Conservation (phyloP, 371 early-diverging fungal species). For the Mortierella sp. region DNA sequence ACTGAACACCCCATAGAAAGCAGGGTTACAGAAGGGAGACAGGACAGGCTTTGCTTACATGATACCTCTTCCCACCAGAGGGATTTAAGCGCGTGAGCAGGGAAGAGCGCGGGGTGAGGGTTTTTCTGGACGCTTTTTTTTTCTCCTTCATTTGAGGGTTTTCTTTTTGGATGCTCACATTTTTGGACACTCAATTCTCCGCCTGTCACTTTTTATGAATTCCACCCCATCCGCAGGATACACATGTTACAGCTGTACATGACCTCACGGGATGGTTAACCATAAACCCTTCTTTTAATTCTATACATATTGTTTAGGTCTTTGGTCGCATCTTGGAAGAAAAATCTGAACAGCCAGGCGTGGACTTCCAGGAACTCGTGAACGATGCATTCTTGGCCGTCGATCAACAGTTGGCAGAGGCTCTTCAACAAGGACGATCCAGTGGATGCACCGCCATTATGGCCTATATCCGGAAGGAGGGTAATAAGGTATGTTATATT, state of each 20-base stretch:
- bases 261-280: too few species aligned
- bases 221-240: too few species aligned
- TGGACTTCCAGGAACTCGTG: slow-evolving; percentile 83
- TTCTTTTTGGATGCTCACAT: not conserved
- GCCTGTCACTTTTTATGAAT: not conserved
- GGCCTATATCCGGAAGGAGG: slow-evolving; percentile 75
- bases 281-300: too few species aligned
- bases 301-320: too few species aligned
- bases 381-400: slow-evolving; percentile 86
- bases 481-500: slow-evolving; percentile 33
- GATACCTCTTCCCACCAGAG: not conserved
- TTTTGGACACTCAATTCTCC: not conserved
- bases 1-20: too few species aligned
- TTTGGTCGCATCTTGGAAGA: slow-evolving; percentile 65
- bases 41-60: not conserved
- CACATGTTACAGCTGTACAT: too few species aligned
- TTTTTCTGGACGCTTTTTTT: not conserved
- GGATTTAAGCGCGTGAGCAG: not conserved
- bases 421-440: slow-evolving; percentile 69
- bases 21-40: too few species aligned
- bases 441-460: slow-evolving; percentile 95
- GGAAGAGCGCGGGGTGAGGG: too few species aligned
- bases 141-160: not conserved
- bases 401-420: slow-evolving; percentile 81
- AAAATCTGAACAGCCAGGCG: slow-evolving; percentile 51